Base-by-base conservation (phyloP, 2,329 filamentous ascomycete genomes). In the Paraphaeosphaeria sporulosa region DNA sequence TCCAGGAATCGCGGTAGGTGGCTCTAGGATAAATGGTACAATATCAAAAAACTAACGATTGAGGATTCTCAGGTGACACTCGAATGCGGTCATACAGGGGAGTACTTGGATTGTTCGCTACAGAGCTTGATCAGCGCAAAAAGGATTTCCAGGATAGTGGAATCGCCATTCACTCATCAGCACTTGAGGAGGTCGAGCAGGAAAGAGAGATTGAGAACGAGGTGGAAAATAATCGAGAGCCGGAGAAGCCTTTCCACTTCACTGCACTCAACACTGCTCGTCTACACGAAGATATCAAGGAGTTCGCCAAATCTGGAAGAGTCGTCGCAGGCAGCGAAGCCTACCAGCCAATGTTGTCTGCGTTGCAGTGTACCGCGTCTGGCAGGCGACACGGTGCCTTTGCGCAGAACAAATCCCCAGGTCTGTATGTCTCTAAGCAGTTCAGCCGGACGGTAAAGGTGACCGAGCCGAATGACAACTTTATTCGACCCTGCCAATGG, bases 171-270 rank as follows among this genome's bases (percentile, higher is more conserved):
- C 77, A 83, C 54, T 79, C 77, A 0, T 84, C 84, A 0, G 83
- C 85, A 0, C 72, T 90, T 0, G 82, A 89, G 50, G 88, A 91
- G 57, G 87, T 84, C 1, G 80, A 83, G 52, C 79, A 81, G 59
- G 86, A 89, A 63, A 77, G 87, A 17, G 87, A 90, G 61, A 81
- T 89, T 0, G 86, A 84, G 3, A 80, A 84, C 17, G 83, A 89
- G 63, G 81, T 89, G 0, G 86, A 90, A 58, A 76, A 81, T 7
- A 81, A 88, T 0, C 83, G 86, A 0, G 82, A 88, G 62, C 76
- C 83, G 1, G 82, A 88, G 66, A 83, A 79, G 30, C 83, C 81
- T 0, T 40, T 71, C 0, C 71, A 79, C 0, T 82, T 80, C 58
- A 66, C 64, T 0, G 69, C 85, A 1, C 69, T 82, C 0, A 60